Conservation (phyloP, 2,329 filamentous ascomycete genomes). For the Colletotrichum zoysiae region DNA sequence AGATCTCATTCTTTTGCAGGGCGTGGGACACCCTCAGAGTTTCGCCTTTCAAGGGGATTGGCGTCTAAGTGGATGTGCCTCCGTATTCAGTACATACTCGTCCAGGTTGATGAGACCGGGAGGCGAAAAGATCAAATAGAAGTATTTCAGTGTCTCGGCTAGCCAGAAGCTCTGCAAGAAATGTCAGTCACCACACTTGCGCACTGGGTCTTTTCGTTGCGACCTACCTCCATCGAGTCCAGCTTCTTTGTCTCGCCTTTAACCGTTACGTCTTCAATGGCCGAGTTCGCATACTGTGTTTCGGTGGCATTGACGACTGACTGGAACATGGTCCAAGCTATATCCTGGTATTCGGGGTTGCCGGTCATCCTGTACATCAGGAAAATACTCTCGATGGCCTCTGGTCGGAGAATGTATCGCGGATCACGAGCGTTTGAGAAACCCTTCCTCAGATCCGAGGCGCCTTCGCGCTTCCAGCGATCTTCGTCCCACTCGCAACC, state of each 20-base stretch:
- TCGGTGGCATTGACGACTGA: slow-evolving; percentile 60
- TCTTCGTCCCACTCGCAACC: slow-evolving; percentile 61
- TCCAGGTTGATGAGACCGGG: slow-evolving; percentile 74
- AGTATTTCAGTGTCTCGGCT: slow-evolving; percentile 81
- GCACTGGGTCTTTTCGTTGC: slow-evolving; percentile 25
- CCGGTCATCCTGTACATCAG: slow-evolving; percentile 67
- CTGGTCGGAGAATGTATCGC: slow-evolving; percentile 64
- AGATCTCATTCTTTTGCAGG: neutral
- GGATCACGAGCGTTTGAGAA: slow-evolving; percentile 71
- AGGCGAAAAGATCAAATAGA: slow-evolving; percentile 78
- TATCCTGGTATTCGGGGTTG: slow-evolving; percentile 60
- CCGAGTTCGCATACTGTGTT: slow-evolving; percentile 61
- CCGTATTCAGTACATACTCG: slow-evolving; percentile 72
- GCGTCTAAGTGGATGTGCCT: slow-evolving; percentile 60
- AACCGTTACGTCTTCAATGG: slow-evolving; percentile 64
- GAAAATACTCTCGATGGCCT: slow-evolving; percentile 67
- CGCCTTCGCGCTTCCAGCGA: slow-evolving; percentile 43
- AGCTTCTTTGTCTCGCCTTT: slow-evolving; percentile 55
- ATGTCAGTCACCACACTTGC: slow-evolving; percentile 1
- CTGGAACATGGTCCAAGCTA: slow-evolving; percentile 66
- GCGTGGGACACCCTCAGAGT: too few species aligned
- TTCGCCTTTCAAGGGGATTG: neutral
- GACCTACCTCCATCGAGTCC: slow-evolving; percentile 54
- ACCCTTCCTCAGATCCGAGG: slow-evolving; percentile 59
- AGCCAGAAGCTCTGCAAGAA: slow-evolving; percentile 75